Evolutionary conservation across 768 basidiomycete genomes (phyloP).

Genomic region (Clathrus columnatus): DNA sequence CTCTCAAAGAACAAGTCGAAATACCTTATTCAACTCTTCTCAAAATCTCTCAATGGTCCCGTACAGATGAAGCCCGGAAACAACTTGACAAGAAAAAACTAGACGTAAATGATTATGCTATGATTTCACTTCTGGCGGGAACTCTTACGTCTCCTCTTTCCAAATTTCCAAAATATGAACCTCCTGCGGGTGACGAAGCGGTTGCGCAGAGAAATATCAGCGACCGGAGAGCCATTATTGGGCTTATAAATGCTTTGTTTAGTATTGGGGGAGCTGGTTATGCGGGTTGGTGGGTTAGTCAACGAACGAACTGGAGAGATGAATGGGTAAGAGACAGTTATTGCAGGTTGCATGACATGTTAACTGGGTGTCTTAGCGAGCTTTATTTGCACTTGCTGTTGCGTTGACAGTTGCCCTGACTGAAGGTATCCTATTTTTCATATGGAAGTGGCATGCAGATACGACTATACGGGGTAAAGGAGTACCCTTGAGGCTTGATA

Average conservation of each 20-base stretch:
- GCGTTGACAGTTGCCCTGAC: constrained; percentile 62
- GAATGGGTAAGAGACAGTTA: constrained; percentile 57
- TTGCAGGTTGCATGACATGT: constrained; percentile 7
- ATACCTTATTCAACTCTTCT: constrained; percentile 57
- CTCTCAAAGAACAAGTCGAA: constrained; percentile 29
- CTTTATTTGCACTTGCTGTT: constrained; percentile 50
- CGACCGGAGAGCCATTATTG: constrained; percentile 60
- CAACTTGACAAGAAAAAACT: constrained; percentile 38
- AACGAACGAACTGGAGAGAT: constrained; percentile 49
- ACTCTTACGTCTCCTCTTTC: constrained; percentile 71
- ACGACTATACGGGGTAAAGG: not conserved
- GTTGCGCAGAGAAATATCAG: constrained; percentile 33
- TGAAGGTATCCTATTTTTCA: constrained; percentile 61
- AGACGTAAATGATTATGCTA: constrained; percentile 48
- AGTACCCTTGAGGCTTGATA: not conserved
- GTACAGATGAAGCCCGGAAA: constrained; percentile 37
- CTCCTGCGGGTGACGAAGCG: constrained; percentile 34
- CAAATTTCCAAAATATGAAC: constrained; percentile 46
- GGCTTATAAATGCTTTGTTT: constrained; percentile 61
- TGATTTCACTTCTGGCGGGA: constrained; percentile 71
- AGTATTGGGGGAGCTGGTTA: constrained; percentile 59
- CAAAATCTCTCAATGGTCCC: constrained; percentile 60
- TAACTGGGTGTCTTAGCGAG: constrained; percentile 26
- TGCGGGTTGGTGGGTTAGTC: constrained; percentile 68
- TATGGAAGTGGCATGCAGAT: constrained; percentile 51